Evolutionary conservation across 2,329 filamentous ascomycete species (phyloP), one percentile per base, ranked within the genome.

Genomic region (Venturia pyrina): DNA sequence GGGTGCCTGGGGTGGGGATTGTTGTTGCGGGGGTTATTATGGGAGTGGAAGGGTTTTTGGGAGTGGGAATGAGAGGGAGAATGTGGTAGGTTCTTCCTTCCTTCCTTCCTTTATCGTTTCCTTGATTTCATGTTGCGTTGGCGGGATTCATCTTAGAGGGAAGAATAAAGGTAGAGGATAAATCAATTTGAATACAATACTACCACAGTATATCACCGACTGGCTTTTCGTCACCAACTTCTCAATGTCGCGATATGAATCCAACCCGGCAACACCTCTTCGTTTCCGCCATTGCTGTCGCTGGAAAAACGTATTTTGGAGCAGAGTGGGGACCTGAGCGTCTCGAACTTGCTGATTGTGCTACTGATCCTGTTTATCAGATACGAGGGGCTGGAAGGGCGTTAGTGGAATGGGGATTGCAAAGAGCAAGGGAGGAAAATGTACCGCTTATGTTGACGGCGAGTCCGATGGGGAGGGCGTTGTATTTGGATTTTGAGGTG

Each of bases 381-480:
- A 48, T 34, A 5, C 24, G 46, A 10, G 63, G 63, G 2, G 50
- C 46, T 17, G 63, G 48, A 4, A 56, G 17, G 10, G 63, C 46
- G 1, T 50, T 59, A n/a, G 37, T 59, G 13, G 21, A 59, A 21
- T 59, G 48, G 46, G 63, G 63, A 1, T 37, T 65, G n/a, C 19
- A 40, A 6, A 50, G 1, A 24, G 63, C 63, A 15, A 40, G 10
- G 40, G 48, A 40, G 6, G 46, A 37, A 10, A 37, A 59, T 21
- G n/a, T 65, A 8, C 63, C 63, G 24, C 32, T 65, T 8, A 59
- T n/a, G 32, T 50, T 65, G 32, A 37, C 41, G 53, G 44, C 63
- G 19, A 65, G 63, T 24, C 41, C 34, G 17, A 41, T 59, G 17
- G 63, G 63, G 3, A 15, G 63, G 4, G 21, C n/a, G 5, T 11